Evolutionary conservation across 225 moss, liverwort and hornwort species (phyloP).

Genomic region (Physcomitrium patens): DNA sequence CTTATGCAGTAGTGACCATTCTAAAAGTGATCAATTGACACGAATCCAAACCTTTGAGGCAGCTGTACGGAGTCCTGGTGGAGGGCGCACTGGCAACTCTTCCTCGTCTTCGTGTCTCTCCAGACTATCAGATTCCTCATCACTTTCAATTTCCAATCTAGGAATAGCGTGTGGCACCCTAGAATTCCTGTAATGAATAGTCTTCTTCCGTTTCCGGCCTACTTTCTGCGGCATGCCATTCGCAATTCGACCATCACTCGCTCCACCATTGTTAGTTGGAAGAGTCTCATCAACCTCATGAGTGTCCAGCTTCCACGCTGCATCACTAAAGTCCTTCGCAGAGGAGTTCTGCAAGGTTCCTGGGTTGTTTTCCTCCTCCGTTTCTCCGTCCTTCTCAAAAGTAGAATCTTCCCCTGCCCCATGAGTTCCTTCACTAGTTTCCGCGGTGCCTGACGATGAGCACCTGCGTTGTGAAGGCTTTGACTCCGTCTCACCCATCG

Average conservation of each 20-base stretch:
- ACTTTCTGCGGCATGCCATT: constrained; percentile 26
- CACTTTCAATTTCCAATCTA: constrained; percentile 48
- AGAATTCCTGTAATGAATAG: constrained; percentile 25
- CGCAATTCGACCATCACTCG: not conserved
- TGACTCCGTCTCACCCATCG: no score
- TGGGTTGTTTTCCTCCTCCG: constrained; percentile 11
- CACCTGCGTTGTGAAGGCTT: no score
- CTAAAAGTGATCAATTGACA: constrained; percentile 15
- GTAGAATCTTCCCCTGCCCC: constrained; percentile 5
- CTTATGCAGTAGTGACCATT: not conserved
- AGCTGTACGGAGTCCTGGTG: constrained; percentile 38
- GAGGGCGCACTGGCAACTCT: constrained; percentile 36
- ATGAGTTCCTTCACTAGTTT: constrained; percentile 23
- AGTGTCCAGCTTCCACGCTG: no score
- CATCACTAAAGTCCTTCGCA: no score
- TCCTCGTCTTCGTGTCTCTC: constrained; percentile 42
- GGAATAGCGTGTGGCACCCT: constrained; percentile 32
- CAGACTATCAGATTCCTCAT: constrained; percentile 41
- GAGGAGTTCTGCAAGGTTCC: no score
- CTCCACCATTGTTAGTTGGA: not conserved
- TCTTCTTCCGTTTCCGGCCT: constrained; percentile 32
- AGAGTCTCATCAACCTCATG: no score
- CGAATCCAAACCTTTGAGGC: constrained; percentile 44
- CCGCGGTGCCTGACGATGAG: constrained; percentile 24
- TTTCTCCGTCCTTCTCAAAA: constrained; percentile 12